Conservation (phyloP, 306 rosid genomes). For the Casuarina cunninghamiana region DNA sequence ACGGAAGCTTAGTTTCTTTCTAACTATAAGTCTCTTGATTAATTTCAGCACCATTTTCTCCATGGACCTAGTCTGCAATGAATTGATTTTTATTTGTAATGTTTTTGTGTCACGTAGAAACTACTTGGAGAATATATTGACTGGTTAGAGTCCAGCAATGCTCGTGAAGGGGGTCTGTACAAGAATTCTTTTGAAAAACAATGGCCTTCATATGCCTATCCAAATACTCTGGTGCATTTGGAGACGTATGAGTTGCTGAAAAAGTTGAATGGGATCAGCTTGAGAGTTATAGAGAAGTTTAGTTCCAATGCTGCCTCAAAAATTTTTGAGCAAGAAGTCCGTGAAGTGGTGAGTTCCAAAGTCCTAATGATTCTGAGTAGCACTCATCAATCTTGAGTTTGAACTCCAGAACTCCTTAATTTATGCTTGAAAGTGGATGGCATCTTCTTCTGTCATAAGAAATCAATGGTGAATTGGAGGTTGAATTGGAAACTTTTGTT, state of each 20-base stretch:
- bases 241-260: conserved; percentile 54
- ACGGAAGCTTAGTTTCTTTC: background rate
- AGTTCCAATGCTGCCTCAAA: conserved; percentile 72
- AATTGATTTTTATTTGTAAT: background rate
- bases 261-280: conserved; percentile 58
- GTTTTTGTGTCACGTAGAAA: conserved; percentile 46
- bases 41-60: background rate
- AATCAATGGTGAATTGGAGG: background rate
- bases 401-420: conserved; percentile 2
- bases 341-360: conserved; percentile 63
- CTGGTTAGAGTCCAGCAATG: conserved; percentile 67
- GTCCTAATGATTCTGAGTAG: conserved; percentile 11
- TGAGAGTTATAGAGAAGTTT: conserved; percentile 61
- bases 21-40: background rate
- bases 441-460: background rate
- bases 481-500: background rate
- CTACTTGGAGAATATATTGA: conserved; percentile 64
- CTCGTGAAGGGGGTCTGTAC: conserved; percentile 66
- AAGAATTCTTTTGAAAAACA: conserved; percentile 63
- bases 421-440: background rate
- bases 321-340: conserved; percentile 75
- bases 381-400: conserved; percentile 12
- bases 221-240: conserved; percentile 45
- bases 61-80: background rate
- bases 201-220: conserved; percentile 55